Percentiles rank a stretch among this genome's conserved stretches.
These are phyloP conservation scores for Bryoerythrophyllum caledonicum DNA, from an alignment of 225 moss, liverwort and hornwort genomes.

Conservation along the genomic window DNA sequence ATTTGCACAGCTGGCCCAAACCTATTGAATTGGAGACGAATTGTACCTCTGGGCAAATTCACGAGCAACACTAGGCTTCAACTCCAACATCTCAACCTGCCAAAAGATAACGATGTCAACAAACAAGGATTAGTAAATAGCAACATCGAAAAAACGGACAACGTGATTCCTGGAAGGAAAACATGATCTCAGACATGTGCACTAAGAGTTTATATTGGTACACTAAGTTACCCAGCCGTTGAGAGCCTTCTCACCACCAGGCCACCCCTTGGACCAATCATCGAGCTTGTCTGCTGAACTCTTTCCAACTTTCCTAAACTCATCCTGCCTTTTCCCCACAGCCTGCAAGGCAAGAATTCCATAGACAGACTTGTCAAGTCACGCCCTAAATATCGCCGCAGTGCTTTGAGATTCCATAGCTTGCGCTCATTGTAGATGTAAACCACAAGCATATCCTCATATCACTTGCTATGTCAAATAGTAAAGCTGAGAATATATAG, in stretches of 20 bases:
- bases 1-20: constrained; percentile 7
- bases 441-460: constrained; percentile 1
- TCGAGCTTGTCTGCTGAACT: constrained; percentile 46
- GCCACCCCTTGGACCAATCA: constrained; percentile 77
- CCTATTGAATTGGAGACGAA: too few species aligned
- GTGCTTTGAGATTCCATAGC: not conserved
- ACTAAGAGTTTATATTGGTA: not conserved
- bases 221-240: constrained; percentile 53
- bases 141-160: constrained; percentile 1
- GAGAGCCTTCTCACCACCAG: constrained; percentile 72
- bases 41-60: constrained; percentile 64
- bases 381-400: constrained; percentile 15
- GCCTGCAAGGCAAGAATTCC: constrained; percentile 28
- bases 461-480: not conserved
- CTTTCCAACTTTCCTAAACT: constrained; percentile 40
- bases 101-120: constrained; percentile 19
- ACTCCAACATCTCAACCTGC: constrained; percentile 79
- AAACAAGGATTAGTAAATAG: not conserved
- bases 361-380: constrained; percentile 7
- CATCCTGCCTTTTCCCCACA: constrained; percentile 28
- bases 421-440: constrained; percentile 8
- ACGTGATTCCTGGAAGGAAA: not conserved
- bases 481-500: not conserved
- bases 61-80: constrained; percentile 66
- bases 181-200: constrained; percentile 1